phyloP scores from a whole-genome alignment of 2,329 filamentous ascomycete genomes.

The Rhinocladiella mackenziei region DNA sequence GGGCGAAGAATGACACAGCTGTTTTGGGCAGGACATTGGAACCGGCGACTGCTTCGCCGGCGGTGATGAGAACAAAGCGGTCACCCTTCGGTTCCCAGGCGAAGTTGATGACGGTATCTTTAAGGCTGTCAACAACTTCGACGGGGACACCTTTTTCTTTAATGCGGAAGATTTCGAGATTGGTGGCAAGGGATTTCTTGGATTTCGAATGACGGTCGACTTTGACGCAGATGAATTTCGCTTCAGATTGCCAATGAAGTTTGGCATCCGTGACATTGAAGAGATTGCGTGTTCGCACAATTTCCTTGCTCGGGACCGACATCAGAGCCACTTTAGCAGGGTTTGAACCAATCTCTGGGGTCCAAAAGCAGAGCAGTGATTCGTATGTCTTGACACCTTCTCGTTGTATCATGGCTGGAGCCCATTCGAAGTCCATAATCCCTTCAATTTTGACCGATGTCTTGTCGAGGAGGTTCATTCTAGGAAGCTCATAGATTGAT shows the following conservation, averaged over 20 bases:
- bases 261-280: conserved; percentile 98
- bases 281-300: conserved; percentile 89
- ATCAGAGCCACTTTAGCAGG: conserved; percentile 95
- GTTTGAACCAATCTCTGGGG: conserved; percentile 94
- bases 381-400: conserved; percentile 88
- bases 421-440: conserved; percentile 97
- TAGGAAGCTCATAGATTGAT: conserved; percentile 82
- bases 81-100: conserved; percentile 98
- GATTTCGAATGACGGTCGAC: conserved; percentile 98
- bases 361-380: conserved; percentile 98
- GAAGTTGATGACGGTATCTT: conserved; percentile 99
- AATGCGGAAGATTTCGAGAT: conserved; percentile 96
- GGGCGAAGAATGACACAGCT: conserved; percentile 90
- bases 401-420: conserved; percentile 73
- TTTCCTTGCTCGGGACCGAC: conserved; percentile 90
- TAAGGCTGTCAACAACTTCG: conserved; percentile 94
- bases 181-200: conserved; percentile 95
- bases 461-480: conserved; percentile 88
- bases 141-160: conserved; percentile 97
- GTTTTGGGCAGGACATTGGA: conserved; percentile 90
- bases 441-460: conserved; percentile 93
- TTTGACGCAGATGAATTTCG: conserved; percentile 93
- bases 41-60: conserved; percentile 72
- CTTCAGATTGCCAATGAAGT: conserved; percentile 97
- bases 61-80: conserved; percentile 94